phyloP scores from a whole-genome alignment of 192 early-diverging fungal genomes.

The Anaeromyces robustus region DNA sequence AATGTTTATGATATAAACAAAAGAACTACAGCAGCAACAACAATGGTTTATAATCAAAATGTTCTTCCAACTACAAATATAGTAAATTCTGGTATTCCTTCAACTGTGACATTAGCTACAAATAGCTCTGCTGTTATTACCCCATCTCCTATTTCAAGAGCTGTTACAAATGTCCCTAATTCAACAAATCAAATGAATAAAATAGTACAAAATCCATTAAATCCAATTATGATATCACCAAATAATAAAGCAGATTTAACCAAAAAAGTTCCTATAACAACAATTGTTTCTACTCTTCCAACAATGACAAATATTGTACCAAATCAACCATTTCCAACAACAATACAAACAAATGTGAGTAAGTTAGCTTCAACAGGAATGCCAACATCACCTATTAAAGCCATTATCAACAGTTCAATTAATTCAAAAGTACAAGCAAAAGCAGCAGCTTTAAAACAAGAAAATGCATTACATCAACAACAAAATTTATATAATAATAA shows the following conservation, averaged over 20 bases:
- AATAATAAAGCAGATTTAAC: not conserved
- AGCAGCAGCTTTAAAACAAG: not conserved
- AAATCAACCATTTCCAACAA: not conserved
- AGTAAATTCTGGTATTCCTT: not conserved
- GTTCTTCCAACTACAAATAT: not conserved
- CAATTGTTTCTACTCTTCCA: not conserved
- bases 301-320: not conserved
- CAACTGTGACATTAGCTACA: not conserved
- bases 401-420: not conserved
- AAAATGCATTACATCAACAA: not conserved
- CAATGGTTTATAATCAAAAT: not conserved
- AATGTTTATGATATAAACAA: too few relatives aligned
- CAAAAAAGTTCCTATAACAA: not conserved
- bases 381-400: not conserved
- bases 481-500: not conserved
- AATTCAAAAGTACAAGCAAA: not conserved
- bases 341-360: not conserved
- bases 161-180: not conserved
- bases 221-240: not conserved
- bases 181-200: not conserved
- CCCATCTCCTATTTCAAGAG: not conserved
- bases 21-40: not conserved
- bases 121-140: not conserved
- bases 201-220: too few relatives aligned
- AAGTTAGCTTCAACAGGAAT: not conserved